Percentiles rank a stretch among this genome's conserved stretches.
Evolutionary conservation across 2,329 filamentous ascomycete species (phyloP).

Genomic region (Ilyonectria sp.): DNA sequence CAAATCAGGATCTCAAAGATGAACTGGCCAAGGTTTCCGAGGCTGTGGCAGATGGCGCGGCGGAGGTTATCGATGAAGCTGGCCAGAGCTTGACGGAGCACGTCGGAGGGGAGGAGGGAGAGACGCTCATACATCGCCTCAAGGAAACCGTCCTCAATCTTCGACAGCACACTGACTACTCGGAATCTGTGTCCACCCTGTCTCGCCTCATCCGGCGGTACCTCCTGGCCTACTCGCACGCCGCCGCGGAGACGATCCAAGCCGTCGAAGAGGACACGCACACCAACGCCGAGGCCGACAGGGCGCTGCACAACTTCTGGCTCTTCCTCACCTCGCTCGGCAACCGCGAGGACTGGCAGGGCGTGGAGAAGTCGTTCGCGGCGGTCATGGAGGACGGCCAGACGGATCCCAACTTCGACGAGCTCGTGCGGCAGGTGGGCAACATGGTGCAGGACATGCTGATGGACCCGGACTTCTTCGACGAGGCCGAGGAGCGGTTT

Average conservation of each 20-base stretch:
- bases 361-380: constrained; percentile 77
- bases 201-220: constrained; percentile 84
- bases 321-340: constrained; percentile 85
- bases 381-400: constrained; percentile 81
- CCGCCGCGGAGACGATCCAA: constrained; percentile 76
- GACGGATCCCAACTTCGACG: constrained; percentile 86
- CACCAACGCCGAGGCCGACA: constrained; percentile 81
- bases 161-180: constrained; percentile 84
- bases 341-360: constrained; percentile 80
- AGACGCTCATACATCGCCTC: constrained; percentile 81
- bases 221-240: constrained; percentile 82
- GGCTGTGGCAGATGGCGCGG: constrained; percentile 67
- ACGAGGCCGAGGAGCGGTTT: constrained; percentile 74
- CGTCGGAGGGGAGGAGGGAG: constrained; percentile 78
- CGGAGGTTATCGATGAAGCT: constrained; percentile 70
- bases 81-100: constrained; percentile 82
- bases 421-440: constrained; percentile 80
- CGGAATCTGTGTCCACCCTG: constrained; percentile 86
- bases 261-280: constrained; percentile 80
- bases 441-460: constrained; percentile 85
- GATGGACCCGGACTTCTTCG: constrained; percentile 89
- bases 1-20: constrained; percentile 75
- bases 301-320: constrained; percentile 86
- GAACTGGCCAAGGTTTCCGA: constrained; percentile 70
- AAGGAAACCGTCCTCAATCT: constrained; percentile 83